phyloP scores from a whole-genome alignment of 305 asterid species.

The Solanum hybrid region DNA sequence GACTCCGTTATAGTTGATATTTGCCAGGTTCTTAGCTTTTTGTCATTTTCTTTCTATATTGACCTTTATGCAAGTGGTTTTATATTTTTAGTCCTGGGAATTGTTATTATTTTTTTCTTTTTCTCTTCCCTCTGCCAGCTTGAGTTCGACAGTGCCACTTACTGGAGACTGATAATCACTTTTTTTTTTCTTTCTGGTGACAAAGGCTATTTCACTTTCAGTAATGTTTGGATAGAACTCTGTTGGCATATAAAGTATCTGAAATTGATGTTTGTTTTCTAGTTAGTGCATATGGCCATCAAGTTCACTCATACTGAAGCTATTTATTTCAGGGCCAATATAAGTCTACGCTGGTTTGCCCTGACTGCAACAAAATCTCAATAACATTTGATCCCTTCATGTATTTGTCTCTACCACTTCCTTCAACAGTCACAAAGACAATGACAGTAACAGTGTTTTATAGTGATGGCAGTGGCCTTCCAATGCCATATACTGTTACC shows the following conservation, averaged over 20 bases:
- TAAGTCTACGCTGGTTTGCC: constrained; percentile 90
- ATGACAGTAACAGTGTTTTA: constrained; percentile 69
- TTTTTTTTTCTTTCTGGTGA: neutral
- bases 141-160: neutral
- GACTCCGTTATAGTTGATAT: constrained; percentile 85
- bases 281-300: neutral
- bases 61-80: neutral
- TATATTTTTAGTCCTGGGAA: neutral
- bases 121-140: neutral
- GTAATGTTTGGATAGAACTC: neutral
- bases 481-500: constrained; percentile 83
- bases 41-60: constrained; percentile 4
- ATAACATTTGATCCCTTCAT: constrained; percentile 95
- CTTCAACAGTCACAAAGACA: constrained; percentile 71
- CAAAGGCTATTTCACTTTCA: neutral
- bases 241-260: neutral
- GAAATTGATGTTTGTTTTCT: neutral
- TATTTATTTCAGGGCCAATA: constrained; percentile 72
- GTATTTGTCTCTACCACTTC: constrained; percentile 93
- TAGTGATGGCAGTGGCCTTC: constrained; percentile 87
- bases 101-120: neutral
- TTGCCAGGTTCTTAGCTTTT: constrained; percentile 58
- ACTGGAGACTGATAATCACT: neutral
- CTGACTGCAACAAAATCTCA: constrained; percentile 68
- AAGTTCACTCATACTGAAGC: neutral